Base-by-base conservation (phyloP, 345 rosid genomes). In the Euphorbia tirucalli region DNA sequence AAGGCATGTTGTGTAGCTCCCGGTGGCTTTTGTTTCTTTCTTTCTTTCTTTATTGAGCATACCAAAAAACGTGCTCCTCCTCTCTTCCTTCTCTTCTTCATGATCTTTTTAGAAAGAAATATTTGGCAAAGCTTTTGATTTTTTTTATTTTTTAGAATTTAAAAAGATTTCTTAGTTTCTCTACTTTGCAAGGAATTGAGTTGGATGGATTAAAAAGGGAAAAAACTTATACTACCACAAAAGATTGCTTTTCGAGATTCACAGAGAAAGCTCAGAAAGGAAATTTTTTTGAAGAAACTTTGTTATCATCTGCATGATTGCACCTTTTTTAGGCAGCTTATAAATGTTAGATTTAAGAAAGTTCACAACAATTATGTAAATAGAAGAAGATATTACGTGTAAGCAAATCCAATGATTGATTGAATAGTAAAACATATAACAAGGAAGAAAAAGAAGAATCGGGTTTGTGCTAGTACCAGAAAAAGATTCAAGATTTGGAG, bases 21-120 rank as follows among this genome's bases (percentile, higher is more conserved):
- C 85, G 75, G 77, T 84, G 85, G 65, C 76, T 52, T 74, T 54
- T 57, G 78, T 75, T 74, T 59, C 39, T 37, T 8, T 68, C 46
- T 43, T 15, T 24, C 21, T 28, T 30, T 49, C 19, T 19, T 15
- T 2, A 21, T 27, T 19, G 10, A 18, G 48, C 25, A 16, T 1
- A 30, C 63, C 58, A 28, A n/a, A 5, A 48, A 57, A 28, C 57
- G n/a, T 37, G 60, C 27, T 22, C 31, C 43, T 44, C 65, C 41
- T 41, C 43, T 19, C 44, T 4, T 27, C 37, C 28, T 19, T 32
- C 39, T 16, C 27, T 19, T 30, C 37, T 22, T 32, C 19, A 21
- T 32, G 9, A n/a, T 65, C 22, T 22, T 16, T 11, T 15, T 15
- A 13, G 0, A 46, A 46, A 13, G 19, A 46, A 46, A 46, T 2